phyloP scores from a whole-genome alignment of 371 early-diverging fungal species.

The Mucor velutinosus region DNA sequence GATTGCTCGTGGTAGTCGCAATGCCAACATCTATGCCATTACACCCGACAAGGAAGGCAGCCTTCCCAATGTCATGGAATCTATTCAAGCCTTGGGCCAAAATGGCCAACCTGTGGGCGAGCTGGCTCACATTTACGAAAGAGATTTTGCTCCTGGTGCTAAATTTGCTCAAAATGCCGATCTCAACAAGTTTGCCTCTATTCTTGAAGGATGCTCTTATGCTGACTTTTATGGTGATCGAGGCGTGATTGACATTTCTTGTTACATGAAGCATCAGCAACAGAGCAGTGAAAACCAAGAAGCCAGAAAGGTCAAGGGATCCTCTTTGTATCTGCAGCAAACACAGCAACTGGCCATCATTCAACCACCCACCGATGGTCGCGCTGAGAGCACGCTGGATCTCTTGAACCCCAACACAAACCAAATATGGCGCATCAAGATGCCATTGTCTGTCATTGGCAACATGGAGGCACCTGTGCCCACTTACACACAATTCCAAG shows the following conservation, averaged over 20 bases:
- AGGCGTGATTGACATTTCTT: constrained; percentile 21
- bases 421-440: constrained; percentile 62
- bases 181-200: constrained; percentile 26
- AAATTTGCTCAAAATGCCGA: constrained; percentile 27
- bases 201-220: constrained; percentile 33
- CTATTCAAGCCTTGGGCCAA: constrained; percentile 39
- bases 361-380: constrained; percentile 59
- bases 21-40: constrained; percentile 45
- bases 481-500: constrained; percentile 51
- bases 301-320: constrained; percentile 44
- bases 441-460: constrained; percentile 64
- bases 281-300: neutral
- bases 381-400: constrained; percentile 65
- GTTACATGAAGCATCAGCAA: constrained; percentile 29
- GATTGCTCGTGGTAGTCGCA: constrained; percentile 62
- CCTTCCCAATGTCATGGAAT: constrained; percentile 33
- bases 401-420: constrained; percentile 58
- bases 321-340: constrained; percentile 45
- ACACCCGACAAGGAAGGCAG: constrained; percentile 25
- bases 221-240: constrained; percentile 26
- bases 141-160: constrained; percentile 23
- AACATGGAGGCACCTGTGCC: constrained; percentile 41
- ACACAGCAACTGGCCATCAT: constrained; percentile 64
- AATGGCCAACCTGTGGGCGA: constrained; percentile 37
- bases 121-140: constrained; percentile 28